phyloP scores from a whole-genome alignment of 176 grass and related monocot species.

The Guadua angustifolia region DNA sequence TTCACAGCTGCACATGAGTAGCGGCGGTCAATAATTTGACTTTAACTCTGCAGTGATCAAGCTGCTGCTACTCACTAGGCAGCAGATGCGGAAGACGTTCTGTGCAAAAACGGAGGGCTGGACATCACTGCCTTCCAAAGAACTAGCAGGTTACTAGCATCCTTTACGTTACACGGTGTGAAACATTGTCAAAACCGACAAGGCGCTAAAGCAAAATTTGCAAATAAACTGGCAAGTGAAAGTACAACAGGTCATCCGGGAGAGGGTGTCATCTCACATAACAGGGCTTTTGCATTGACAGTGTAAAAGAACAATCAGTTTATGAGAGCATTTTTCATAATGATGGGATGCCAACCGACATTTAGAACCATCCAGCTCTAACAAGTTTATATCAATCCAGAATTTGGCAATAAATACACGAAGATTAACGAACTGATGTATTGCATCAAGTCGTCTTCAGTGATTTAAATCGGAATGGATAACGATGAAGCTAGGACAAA shows the following conservation, averaged over 20 bases:
- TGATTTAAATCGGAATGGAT: conserved; percentile 15
- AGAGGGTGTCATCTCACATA: not conserved
- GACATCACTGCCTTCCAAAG: not conserved
- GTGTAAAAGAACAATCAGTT: not conserved
- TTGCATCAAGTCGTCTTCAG: not conserved
- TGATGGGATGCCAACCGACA: not conserved
- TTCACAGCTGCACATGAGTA: not conserved
- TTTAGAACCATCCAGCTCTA: not conserved
- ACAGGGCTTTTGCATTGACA: not conserved
- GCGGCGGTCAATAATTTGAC: not conserved
- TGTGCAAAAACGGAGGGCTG: not conserved
- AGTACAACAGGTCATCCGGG: not conserved
- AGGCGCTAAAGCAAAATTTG: not conserved
- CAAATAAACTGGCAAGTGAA: not conserved
- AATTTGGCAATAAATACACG: not conserved
- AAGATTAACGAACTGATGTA: not conserved
- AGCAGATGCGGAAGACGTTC: not conserved
- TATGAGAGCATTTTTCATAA: conserved; percentile 7
- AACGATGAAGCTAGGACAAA: conserved; percentile 27
- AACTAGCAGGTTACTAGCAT: not conserved
- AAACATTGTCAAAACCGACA: not conserved
- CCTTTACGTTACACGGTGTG: not conserved
- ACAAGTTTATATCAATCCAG: not conserved
- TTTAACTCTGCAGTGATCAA: not conserved
- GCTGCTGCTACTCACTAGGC: not conserved